phyloP scores from a whole-genome alignment of 164 flowering plant species.

The Dillenia suffruticosa region DNA sequence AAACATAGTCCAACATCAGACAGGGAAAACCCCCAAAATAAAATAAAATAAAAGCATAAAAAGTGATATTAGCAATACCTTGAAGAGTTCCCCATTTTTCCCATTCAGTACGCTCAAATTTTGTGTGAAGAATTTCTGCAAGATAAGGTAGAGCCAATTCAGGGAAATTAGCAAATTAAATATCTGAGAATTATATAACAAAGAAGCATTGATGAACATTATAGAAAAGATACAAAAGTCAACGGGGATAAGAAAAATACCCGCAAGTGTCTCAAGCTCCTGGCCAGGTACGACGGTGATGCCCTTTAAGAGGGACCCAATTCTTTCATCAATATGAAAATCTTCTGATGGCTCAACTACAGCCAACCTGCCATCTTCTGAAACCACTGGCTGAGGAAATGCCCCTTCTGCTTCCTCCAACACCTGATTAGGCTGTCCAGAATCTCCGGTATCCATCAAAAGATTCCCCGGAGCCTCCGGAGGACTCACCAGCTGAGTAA shows the following conservation, averaged over 20 bases:
- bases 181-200: neutral
- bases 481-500: conserved; percentile 78
- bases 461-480: conserved; percentile 97
- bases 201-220: conserved; percentile 1
- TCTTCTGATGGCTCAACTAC: conserved; percentile 36
- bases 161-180: conserved; percentile 3
- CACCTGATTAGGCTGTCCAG: conserved; percentile 19
- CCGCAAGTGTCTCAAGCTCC: conserved; percentile 77
- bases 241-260: conserved; percentile 25
- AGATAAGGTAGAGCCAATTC: conserved; percentile 6
- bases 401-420: conserved; percentile 22
- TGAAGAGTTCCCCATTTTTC: conserved; percentile 38
- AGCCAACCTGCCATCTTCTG: conserved; percentile 17
- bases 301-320: conserved; percentile 64
- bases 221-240: neutral
- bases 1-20: too few relatives aligned
- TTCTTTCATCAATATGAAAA: conserved; percentile 77
- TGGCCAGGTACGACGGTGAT: conserved; percentile 56
- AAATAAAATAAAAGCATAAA: neutral
- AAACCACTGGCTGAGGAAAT: conserved; percentile 8
- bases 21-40: too few relatives aligned
- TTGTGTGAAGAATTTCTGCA: conserved; percentile 74
- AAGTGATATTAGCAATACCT: conserved; percentile 59
- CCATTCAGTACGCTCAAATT: conserved; percentile 48
- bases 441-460: conserved; percentile 59